Percentiles rank a stretch among this genome's conserved stretches.
These are phyloP conservation scores for Nyssa sinensis DNA, from an alignment of 148 eudicot species.

Conservation along the genomic window DNA sequence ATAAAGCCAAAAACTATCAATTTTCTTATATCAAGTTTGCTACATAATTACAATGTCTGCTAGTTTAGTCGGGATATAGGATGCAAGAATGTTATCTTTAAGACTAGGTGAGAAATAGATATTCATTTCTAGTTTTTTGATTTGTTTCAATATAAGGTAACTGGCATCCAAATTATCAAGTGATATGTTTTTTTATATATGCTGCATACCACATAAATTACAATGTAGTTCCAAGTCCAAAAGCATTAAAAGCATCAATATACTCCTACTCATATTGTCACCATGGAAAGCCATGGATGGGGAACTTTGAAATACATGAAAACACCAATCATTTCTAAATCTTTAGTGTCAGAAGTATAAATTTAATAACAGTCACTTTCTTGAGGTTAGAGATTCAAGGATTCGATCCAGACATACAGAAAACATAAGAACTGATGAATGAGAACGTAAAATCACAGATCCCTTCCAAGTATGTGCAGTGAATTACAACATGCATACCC, in stretches of 20 bases:
- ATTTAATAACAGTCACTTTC: background rate
- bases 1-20: background rate
- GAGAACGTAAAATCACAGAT: background rate
- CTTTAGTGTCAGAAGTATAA: no score
- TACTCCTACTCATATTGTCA: no score
- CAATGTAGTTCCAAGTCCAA: no score
- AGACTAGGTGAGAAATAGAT: background rate
- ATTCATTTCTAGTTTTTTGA: background rate
- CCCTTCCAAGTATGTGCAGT: background rate
- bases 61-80: background rate
- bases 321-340: no score
- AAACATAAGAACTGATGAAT: background rate
- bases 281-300: no score
- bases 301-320: no score
- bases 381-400: background rate
- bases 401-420: background rate
- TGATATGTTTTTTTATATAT: no score
- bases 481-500: constrained; percentile 55
- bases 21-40: background rate
- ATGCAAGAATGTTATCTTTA: background rate
- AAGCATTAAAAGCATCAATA: background rate
- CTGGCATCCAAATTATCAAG: background rate
- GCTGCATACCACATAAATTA: no score
- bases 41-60: background rate
- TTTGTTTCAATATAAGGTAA: no score